Conservation (phyloP, 2,329 filamentous ascomycete genomes). For the Beauveria caledonica region DNA sequence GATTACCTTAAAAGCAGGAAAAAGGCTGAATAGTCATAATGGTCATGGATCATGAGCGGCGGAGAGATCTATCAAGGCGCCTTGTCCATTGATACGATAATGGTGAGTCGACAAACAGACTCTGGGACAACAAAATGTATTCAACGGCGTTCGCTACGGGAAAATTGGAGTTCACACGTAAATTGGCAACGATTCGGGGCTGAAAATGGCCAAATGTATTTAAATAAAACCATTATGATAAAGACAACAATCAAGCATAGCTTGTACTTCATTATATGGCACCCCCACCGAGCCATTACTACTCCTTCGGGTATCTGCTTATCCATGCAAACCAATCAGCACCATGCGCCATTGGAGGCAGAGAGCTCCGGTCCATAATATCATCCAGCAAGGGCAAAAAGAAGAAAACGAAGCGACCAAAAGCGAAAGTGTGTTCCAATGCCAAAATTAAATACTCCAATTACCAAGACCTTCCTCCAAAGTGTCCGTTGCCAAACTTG, state of each 20-base stretch:
- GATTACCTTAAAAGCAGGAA: slow-evolving; percentile 66
- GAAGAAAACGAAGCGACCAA: background rate
- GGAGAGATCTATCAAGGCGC: too few relatives aligned
- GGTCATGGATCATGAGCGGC: too few relatives aligned
- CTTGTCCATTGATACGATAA: background rate
- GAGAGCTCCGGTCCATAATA: background rate
- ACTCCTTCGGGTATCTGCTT: background rate
- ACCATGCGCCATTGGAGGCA: background rate
- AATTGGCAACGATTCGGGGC: background rate
- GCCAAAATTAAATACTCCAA: slow-evolving; percentile 12
- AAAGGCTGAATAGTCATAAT: slow-evolving; percentile 30
- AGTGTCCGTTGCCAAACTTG: slow-evolving; percentile 1
- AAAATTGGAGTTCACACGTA: background rate
- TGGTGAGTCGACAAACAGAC: background rate
- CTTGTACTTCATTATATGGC: slow-evolving; percentile 4
- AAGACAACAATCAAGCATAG: slow-evolving; percentile 3
- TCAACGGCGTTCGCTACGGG: background rate
- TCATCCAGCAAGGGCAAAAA: slow-evolving; percentile 4
- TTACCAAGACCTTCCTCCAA: slow-evolving; percentile 1
- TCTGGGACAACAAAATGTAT: background rate
- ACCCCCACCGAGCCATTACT: background rate
- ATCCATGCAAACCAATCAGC: slow-evolving; percentile 7
- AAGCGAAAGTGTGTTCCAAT: background rate
- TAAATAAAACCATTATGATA: slow-evolving; percentile 6
- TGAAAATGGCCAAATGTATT: slow-evolving; percentile 1